Conservation (phyloP, 1,139 yeast genomes). For the Trichomonascaceae sp. region DNA sequence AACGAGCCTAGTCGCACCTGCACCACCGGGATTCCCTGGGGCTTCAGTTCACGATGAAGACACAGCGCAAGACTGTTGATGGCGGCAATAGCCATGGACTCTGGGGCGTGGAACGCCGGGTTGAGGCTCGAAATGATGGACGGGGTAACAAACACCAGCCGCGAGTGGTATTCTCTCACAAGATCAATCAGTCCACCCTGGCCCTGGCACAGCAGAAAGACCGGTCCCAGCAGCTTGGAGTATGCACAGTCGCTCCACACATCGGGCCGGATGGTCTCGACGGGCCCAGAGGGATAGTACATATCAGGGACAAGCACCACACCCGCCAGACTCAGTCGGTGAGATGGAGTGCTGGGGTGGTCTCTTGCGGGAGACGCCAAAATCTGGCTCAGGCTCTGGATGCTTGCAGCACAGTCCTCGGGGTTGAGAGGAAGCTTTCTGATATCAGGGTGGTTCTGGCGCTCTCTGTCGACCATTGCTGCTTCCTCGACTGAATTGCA, state of each 20-base stretch:
- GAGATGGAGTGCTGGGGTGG: conserved; percentile 42
- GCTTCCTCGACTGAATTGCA: conserved; percentile 53
- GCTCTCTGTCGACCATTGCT: conserved; percentile 40
- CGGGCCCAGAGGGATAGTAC: conserved; percentile 56
- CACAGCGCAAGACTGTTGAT: conserved; percentile 26
- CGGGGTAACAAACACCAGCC: conserved; percentile 27
- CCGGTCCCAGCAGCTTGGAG: conserved; percentile 35
- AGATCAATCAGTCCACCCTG: conserved; percentile 38
- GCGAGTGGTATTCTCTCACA: conserved; percentile 35
- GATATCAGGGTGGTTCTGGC: conserved; percentile 35
- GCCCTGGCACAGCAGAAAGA: conserved; percentile 39
- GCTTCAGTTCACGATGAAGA: conserved; percentile 26
- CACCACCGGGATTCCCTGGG: conserved; percentile 16
- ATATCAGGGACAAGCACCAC: conserved; percentile 52
- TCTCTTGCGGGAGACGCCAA: conserved; percentile 31
- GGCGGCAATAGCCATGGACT: conserved; percentile 26
- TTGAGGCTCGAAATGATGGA: conserved; percentile 26
- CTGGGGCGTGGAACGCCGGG: conserved; percentile 32
- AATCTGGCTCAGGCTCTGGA: conserved; percentile 27
- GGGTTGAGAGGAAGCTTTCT: conserved; percentile 40
- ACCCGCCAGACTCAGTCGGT: conserved; percentile 40
- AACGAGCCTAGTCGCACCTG: conserved; percentile 28
- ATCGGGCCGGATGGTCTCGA: conserved; percentile 40
- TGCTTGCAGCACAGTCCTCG: conserved; percentile 22
- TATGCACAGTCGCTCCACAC: conserved; percentile 41